These are phyloP conservation scores for Dissophora ornata DNA, from an alignment of 192 early-diverging fungal species.

Conservation along the genomic window DNA sequence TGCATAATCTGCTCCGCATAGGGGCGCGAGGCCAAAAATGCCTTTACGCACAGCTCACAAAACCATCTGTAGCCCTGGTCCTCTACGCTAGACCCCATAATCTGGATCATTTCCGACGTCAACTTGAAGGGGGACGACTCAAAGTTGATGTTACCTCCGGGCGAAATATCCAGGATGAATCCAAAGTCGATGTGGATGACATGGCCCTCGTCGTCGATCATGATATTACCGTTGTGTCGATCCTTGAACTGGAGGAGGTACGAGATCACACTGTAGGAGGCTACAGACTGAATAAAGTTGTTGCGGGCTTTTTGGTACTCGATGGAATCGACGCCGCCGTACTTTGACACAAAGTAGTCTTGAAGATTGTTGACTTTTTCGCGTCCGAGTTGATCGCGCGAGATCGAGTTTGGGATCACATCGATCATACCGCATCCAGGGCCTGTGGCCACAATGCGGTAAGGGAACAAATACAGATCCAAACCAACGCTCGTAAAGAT, in stretches of 20 bases:
- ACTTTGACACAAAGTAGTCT: conserved; percentile 93
- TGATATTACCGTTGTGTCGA: conserved; percentile 99
- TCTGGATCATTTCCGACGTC: conserved; percentile 95
- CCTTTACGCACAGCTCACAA: conserved; percentile 89
- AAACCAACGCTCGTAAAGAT: conserved; percentile 91
- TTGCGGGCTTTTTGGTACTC: conserved; percentile 83
- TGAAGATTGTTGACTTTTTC: conserved; percentile 97
- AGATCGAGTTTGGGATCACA: conserved; percentile 96
- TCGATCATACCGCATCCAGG: conserved; percentile 99
- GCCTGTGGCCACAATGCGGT: conserved; percentile 96
- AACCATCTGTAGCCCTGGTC: conserved; percentile 88
- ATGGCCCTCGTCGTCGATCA: conserved; percentile 96
- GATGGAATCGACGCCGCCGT: conserved; percentile 88
- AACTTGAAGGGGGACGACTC: conserved; percentile 98
- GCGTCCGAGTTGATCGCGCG: conserved; percentile 96
- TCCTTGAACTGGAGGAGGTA: conserved; percentile 98
- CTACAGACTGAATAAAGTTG: conserved; percentile 94
- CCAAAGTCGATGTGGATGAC: conserved; percentile 99
- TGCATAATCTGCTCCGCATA: conserved; percentile 93
- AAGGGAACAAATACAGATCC: conserved; percentile 96
- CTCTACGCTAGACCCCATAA: conserved; percentile 91
- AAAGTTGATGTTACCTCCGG: conserved; percentile 92
- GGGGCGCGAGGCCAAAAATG: conserved; percentile 89
- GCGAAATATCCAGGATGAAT: conserved; percentile 98
- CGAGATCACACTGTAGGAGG: conserved; percentile 94